Evolutionary conservation across 139 green algal species (phyloP).

Genomic region (Asterochloris erici): DNA sequence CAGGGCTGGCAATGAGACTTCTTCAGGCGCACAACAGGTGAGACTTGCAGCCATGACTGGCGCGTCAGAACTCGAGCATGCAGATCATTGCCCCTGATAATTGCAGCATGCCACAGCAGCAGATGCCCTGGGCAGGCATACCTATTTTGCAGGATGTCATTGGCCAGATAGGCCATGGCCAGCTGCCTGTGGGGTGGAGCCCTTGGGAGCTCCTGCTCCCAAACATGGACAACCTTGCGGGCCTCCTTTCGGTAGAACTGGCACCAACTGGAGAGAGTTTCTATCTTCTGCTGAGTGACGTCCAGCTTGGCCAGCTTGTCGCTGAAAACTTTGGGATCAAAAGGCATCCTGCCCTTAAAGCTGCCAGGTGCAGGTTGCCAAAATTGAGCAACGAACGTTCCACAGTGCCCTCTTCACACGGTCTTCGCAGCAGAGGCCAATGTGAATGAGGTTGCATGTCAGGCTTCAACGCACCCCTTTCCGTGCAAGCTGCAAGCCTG

Average conservation of each 20-base stretch:
- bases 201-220: constrained; percentile 43
- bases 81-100: neutral
- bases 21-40: too few species aligned
- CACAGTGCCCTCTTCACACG: neutral
- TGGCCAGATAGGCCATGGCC: constrained; percentile 69
- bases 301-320: constrained; percentile 56
- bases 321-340: constrained; percentile 15
- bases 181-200: constrained; percentile 36
- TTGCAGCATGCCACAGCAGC: neutral
- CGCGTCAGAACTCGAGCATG: neutral
- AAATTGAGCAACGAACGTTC: too few species aligned
- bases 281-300: constrained; percentile 57
- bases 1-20: too few species aligned
- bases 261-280: constrained; percentile 45
- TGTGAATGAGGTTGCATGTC: too few species aligned
- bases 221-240: constrained; percentile 27
- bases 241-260: constrained; percentile 35
- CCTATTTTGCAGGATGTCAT: constrained; percentile 73
- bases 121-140: neutral
- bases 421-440: neutral
- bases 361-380: constrained; percentile 4
- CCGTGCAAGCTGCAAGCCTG: neutral
- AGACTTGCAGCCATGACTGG: too few species aligned
- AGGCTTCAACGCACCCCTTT: neutral
- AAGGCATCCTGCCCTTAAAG: constrained; percentile 1